phyloP scores from a whole-genome alignment of 805 yeast genomes.

The Candida pseudofarinosa region DNA sequence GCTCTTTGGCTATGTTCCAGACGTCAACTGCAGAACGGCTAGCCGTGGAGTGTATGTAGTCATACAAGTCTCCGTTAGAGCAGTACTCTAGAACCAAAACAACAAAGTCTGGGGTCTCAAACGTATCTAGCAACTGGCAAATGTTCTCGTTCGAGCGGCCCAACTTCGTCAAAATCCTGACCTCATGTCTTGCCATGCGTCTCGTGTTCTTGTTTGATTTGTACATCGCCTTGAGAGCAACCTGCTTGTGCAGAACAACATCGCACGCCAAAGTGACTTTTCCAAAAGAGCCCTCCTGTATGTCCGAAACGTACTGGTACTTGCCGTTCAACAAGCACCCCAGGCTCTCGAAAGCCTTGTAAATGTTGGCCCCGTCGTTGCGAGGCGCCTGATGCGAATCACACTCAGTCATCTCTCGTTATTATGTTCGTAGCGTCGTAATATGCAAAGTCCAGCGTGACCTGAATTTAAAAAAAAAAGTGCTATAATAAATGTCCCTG shows the following conservation, averaged over 20 bases:
- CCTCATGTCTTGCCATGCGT: conserved; percentile 53
- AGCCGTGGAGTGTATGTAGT: conserved; percentile 36
- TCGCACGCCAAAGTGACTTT: conserved; percentile 53
- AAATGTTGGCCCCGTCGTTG: conserved; percentile 6
- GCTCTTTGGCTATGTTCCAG: conserved; percentile 44
- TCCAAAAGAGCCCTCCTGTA: conserved; percentile 62
- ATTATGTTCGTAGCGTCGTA: not conserved
- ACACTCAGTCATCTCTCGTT: not conserved
- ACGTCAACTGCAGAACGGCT: conserved; percentile 19
- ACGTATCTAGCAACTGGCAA: conserved; percentile 54
- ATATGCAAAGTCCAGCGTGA: not conserved
- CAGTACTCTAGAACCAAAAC: conserved; percentile 65
- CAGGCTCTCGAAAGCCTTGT: conserved; percentile 11
- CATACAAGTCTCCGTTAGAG: conserved; percentile 64
- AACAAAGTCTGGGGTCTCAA: conserved; percentile 44
- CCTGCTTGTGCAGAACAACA: conserved; percentile 23
- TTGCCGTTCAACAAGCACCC: conserved; percentile 25
- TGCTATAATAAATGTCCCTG: not conserved
- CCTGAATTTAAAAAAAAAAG: not conserved
- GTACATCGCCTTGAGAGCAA: conserved; percentile 54
- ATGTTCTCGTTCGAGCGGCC: conserved; percentile 46
- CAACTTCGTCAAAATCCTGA: conserved; percentile 36
- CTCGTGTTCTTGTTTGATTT: conserved; percentile 40
- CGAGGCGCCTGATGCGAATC: not conserved
- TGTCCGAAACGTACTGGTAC: conserved; percentile 40